A percentile compares a stretch with the other conserved stretches of the same genome.
Conservation (phyloP, 1,284 basidiomycete species). For the Porphyrellus sp. region DNA sequence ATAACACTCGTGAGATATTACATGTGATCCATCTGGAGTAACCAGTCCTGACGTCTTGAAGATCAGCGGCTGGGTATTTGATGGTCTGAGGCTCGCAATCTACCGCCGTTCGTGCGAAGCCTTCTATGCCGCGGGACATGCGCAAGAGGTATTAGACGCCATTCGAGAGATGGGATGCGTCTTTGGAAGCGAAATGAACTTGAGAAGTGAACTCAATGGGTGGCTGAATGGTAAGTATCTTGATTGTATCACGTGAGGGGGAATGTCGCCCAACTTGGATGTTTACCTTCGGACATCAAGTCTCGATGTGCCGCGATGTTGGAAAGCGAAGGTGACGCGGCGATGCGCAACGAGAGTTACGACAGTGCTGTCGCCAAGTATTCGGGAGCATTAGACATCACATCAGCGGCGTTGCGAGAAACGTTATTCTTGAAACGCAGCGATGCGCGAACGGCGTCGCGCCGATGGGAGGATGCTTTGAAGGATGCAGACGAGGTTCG, state of each 20-base stretch:
- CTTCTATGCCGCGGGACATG: background rate
- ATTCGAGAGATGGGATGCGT: slow-evolving; percentile 6
- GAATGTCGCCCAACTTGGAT: background rate
- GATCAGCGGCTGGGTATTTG: slow-evolving; percentile 26
- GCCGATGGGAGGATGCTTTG: slow-evolving; percentile 17
- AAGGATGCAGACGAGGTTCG: slow-evolving; percentile 24
- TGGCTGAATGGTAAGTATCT: slow-evolving; percentile 18
- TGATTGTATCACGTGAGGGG: background rate
- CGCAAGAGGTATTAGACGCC: background rate
- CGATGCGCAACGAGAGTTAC: slow-evolving; percentile 6
- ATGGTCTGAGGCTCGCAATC: slow-evolving; percentile 11
- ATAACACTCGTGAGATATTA: slow-evolving; percentile 16
- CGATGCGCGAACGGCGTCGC: slow-evolving; percentile 5
- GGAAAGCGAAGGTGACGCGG: slow-evolving; percentile 14
- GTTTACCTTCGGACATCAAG: slow-evolving; percentile 13
- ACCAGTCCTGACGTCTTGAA: background rate
- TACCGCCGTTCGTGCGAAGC: slow-evolving; percentile 14
- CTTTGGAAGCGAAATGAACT: slow-evolving; percentile 12
- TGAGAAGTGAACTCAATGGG: slow-evolving; percentile 2
- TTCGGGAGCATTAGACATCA: slow-evolving; percentile 13
- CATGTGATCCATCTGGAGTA: background rate
- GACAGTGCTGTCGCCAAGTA: slow-evolving; percentile 12
- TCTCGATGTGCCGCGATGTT: slow-evolving; percentile 4
- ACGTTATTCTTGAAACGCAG: slow-evolving; percentile 20
- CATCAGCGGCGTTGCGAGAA: background rate